Conservation (phyloP, 2,329 filamentous ascomycete genomes). For the Aspergillus piperis region DNA sequence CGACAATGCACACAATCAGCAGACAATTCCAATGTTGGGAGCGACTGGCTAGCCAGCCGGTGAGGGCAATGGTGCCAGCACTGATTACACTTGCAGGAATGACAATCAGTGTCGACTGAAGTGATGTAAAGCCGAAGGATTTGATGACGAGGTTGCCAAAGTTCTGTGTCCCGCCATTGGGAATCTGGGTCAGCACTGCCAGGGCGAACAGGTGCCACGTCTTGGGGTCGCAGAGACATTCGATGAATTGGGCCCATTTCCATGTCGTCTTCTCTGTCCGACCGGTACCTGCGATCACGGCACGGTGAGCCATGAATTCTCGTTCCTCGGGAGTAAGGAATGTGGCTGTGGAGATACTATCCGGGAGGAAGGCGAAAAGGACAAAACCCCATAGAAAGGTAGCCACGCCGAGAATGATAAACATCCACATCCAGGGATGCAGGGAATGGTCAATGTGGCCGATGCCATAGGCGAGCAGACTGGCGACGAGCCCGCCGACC, state of each 20-base stretch:
- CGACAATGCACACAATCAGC: slow-evolving; percentile 52
- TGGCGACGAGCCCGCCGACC: slow-evolving; percentile 23
- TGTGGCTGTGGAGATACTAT: slow-evolving; percentile 55
- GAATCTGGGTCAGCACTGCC: slow-evolving; percentile 55
- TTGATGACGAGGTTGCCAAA: slow-evolving; percentile 57
- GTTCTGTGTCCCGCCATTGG: slow-evolving; percentile 55
- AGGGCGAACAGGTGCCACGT: slow-evolving; percentile 62
- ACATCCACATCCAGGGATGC: slow-evolving; percentile 60
- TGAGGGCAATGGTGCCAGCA: slow-evolving; percentile 11
- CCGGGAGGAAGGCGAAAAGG: slow-evolving; percentile 54
- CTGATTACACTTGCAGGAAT: slow-evolving; percentile 60
- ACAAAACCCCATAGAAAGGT: slow-evolving; percentile 57
- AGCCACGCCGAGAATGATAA: slow-evolving; percentile 54
- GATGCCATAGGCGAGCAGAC: slow-evolving; percentile 52
- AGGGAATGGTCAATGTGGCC: slow-evolving; percentile 54
- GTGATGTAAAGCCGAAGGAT: slow-evolving; percentile 57
- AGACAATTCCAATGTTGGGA: slow-evolving; percentile 15
- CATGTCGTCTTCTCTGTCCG: slow-evolving; percentile 41
- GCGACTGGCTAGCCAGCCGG: slow-evolving; percentile 16
- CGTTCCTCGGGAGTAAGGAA: slow-evolving; percentile 61
- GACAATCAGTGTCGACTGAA: slow-evolving; percentile 57
- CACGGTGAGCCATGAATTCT: slow-evolving; percentile 34
- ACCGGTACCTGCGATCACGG: slow-evolving; percentile 17
- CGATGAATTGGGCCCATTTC: slow-evolving; percentile 54
- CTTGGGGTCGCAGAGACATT: slow-evolving; percentile 60